These are phyloP conservation scores for Rhizopogon vinicolor DNA, from an alignment of 768 basidiomycete genomes.

Conservation along the genomic window DNA sequence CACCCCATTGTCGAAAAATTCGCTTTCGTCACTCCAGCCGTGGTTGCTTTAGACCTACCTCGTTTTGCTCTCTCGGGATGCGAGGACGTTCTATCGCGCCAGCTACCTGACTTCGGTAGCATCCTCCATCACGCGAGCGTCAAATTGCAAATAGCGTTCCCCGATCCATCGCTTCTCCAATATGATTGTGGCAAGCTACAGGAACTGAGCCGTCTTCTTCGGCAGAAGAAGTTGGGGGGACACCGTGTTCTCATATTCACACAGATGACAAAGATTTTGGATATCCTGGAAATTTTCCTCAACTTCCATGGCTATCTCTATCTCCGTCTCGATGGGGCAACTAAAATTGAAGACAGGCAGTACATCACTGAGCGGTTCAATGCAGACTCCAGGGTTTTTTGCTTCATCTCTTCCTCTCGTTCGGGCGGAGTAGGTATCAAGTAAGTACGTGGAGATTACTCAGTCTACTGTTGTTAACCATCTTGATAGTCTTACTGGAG, in stretches of 20 bases:
- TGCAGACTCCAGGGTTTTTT: constrained; percentile 72
- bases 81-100: constrained; percentile 19
- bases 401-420: constrained; percentile 83
- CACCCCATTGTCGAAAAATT: constrained; percentile 58
- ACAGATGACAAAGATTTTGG: constrained; percentile 92
- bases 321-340: constrained; percentile 90
- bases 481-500: constrained; percentile 62
- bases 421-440: constrained; percentile 94
- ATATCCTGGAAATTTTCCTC: constrained; percentile 90
- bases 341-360: constrained; percentile 91
- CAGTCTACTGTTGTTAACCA: constrained; percentile 13
- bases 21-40: constrained; percentile 76
- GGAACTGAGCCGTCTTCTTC: constrained; percentile 69
- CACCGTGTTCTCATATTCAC: constrained; percentile 95
- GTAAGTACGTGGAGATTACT: constrained; percentile 39
- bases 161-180: constrained; percentile 82
- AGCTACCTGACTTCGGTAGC: constrained; percentile 53
- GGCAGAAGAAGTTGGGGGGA: constrained; percentile 80
- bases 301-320: constrained; percentile 93
- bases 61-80: constrained; percentile 51
- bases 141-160: constrained; percentile 90
- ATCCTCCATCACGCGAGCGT: constrained; percentile 70
- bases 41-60: constrained; percentile 72
- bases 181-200: constrained; percentile 98
- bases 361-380: constrained; percentile 88